Evolutionary conservation across 345 rosid genomes (phyloP).

Genomic region (Citrus inodora): DNA sequence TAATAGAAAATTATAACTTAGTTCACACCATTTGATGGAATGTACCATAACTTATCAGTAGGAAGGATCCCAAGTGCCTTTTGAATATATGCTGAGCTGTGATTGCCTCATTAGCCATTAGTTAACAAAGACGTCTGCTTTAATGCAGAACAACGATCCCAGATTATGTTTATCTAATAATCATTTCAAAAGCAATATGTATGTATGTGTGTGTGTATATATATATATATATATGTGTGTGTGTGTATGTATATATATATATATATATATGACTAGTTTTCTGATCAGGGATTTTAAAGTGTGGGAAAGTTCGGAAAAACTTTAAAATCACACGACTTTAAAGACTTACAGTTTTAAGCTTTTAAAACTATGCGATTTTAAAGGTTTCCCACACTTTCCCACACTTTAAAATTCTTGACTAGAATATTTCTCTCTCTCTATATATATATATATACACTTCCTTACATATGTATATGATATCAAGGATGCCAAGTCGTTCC

Average conservation of each 20-base stretch:
- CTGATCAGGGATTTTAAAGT: no score
- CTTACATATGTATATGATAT: not conserved
- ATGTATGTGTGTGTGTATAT: no score
- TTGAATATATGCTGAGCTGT: not conserved
- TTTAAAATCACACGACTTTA: no score
- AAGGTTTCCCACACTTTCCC: no score
- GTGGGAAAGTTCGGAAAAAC: no score
- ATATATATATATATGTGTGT: not conserved
- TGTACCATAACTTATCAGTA: not conserved
- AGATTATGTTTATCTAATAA: not conserved
- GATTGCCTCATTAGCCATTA: not conserved
- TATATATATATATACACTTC: not conserved
- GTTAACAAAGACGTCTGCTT: not conserved
- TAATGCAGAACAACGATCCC: not conserved
- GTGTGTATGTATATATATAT: no score
- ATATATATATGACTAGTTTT: no score
- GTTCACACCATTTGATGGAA: not conserved
- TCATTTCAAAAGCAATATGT: no score
- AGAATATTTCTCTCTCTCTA: no score
- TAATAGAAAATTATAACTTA: not conserved
- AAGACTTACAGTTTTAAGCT: no score
- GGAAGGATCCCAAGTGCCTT: not conserved
- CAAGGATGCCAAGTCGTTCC: constrained; percentile 7
- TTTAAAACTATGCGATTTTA: no score
- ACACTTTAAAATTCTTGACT: no score